A percentile compares a stretch with the other conserved stretches of the same genome.
phyloP scores from a whole-genome alignment of 208 protist species.

The Crithidia expoeki region DNA sequence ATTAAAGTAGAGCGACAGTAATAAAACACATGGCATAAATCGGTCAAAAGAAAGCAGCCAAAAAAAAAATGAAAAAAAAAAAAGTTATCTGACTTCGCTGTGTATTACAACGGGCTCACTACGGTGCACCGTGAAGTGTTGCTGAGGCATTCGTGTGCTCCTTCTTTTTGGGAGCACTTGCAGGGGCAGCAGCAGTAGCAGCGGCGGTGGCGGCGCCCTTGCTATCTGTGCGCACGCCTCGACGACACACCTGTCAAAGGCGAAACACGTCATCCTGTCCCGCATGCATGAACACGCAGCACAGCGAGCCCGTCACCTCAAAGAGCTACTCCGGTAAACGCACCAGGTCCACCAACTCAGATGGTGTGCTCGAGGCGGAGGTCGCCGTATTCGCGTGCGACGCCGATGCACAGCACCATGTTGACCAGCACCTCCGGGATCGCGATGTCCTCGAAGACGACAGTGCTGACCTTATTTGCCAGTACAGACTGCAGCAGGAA shows the following conservation, averaged over 20 bases:
- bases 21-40: not conserved
- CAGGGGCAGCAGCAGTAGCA: too few species aligned
- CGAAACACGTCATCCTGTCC: conserved; percentile 24
- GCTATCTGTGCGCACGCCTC: not conserved
- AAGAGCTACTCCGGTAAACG: conserved; percentile 71
- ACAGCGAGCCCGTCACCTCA: conserved; percentile 52
- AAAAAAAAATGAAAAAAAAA: too few species aligned
- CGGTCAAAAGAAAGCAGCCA: too few species aligned
- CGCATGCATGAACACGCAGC: conserved; percentile 30
- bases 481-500: conserved; percentile 65
- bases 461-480: conserved; percentile 48
- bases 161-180: not conserved
- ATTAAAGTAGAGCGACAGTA: not conserved
- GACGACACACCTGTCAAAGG: conserved; percentile 21
- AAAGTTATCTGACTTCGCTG: too few species aligned
- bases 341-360: conserved; percentile 79
- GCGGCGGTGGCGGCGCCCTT: not conserved
- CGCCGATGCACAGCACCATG: conserved; percentile 59
- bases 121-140: not conserved
- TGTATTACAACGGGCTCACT: not conserved
- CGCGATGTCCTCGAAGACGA: conserved; percentile 61
- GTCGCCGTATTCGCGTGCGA: conserved; percentile 60
- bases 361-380: conserved; percentile 76
- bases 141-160: not conserved
- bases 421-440: conserved; percentile 58